phyloP scores from a whole-genome alignment of 75 land plant genomes.

The Ceratopteris richardii region DNA sequence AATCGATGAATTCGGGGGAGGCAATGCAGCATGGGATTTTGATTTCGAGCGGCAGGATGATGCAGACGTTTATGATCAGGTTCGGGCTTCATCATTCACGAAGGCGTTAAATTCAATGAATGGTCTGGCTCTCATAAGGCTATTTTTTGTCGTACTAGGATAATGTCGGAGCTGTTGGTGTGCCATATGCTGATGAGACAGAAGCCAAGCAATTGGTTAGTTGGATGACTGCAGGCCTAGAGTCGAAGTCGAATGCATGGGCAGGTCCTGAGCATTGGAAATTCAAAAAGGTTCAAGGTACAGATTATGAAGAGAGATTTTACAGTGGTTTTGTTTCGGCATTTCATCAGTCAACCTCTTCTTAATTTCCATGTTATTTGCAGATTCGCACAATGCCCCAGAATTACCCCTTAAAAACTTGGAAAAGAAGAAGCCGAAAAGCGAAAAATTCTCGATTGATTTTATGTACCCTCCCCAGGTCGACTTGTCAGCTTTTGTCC shows the following conservation, averaged over 20 bases:
- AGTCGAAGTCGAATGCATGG: slow-evolving; percentile 72
- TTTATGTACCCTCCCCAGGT: slow-evolving; percentile 37
- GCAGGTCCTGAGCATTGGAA: slow-evolving; percentile 99
- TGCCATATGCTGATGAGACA: slow-evolving; percentile 14
- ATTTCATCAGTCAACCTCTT: neutral
- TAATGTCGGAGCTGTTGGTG: neutral
- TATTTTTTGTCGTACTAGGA: too few species aligned
- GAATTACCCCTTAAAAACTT: neutral
- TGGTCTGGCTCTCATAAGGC: too few species aligned
- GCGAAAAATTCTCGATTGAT: slow-evolving; percentile 43
- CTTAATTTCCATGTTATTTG: neutral
- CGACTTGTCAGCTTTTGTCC: slow-evolving; percentile 47
- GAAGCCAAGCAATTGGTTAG: slow-evolving; percentile 35
- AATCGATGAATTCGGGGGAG: neutral
- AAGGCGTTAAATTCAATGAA: too few species aligned
- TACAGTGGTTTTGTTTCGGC: neutral
- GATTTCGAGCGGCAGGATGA: slow-evolving; percentile 34
- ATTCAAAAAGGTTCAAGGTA: slow-evolving; percentile 62
- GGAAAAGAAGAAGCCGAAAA: slow-evolving; percentile 42
- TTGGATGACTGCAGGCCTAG: slow-evolving; percentile 45
- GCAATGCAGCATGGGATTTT: slow-evolving; percentile 13
- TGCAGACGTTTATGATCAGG: slow-evolving; percentile 27
- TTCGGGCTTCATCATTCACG: too few species aligned
- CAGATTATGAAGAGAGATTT: neutral
- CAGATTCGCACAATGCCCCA: slow-evolving; percentile 16